Percentiles rank a stretch among this genome's conserved stretches.
These are phyloP conservation scores for Cadophora sp. DNA, from an alignment of 2,329 filamentous ascomycete species.

Conservation along the genomic window DNA sequence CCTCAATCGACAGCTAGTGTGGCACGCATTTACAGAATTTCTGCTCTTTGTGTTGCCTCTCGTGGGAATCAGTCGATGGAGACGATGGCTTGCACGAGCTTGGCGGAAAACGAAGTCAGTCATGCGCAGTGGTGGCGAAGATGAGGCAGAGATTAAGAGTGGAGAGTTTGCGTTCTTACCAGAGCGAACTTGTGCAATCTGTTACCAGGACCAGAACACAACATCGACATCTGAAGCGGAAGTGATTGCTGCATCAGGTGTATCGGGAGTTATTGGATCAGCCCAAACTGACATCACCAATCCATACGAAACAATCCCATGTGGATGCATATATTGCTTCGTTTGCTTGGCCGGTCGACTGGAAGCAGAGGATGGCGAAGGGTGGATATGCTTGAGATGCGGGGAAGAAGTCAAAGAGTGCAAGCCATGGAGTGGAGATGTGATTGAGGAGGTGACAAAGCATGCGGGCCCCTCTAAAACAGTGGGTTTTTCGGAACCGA, in stretches of 20 bases:
- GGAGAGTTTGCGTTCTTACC: slow-evolving; percentile 88
- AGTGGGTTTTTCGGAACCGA: slow-evolving; percentile 61
- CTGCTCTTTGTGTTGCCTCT: slow-evolving; percentile 95
- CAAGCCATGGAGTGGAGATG: slow-evolving; percentile 89
- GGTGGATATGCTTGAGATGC: slow-evolving; percentile 90
- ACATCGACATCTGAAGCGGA: slow-evolving; percentile 75
- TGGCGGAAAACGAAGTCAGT: slow-evolving; percentile 82
- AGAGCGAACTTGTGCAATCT: slow-evolving; percentile 94
- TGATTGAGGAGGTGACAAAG: slow-evolving; percentile 64
- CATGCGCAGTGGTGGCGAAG: slow-evolving; percentile 58
- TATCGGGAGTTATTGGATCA: slow-evolving; percentile 81
- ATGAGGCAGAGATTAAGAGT: slow-evolving; percentile 59
- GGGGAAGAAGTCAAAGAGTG: slow-evolving; percentile 85
- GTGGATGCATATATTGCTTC: slow-evolving; percentile 94
- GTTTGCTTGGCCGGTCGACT: slow-evolving; percentile 91
- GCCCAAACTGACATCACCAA: slow-evolving; percentile 95
- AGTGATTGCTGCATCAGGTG: slow-evolving; percentile 69
- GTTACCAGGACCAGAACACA: slow-evolving; percentile 91
- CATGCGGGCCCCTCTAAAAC: slow-evolving; percentile 55
- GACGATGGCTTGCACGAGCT: slow-evolving; percentile 84
- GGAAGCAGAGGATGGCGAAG: slow-evolving; percentile 92
- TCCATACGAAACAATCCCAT: slow-evolving; percentile 89
- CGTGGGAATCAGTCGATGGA: slow-evolving; percentile 94
- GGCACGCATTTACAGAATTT: slow-evolving; percentile 99
- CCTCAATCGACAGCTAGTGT: slow-evolving; percentile 94